These are phyloP conservation scores for Komagataella populi DNA, from an alignment of 805 yeast genomes.

Conservation along the genomic window DNA sequence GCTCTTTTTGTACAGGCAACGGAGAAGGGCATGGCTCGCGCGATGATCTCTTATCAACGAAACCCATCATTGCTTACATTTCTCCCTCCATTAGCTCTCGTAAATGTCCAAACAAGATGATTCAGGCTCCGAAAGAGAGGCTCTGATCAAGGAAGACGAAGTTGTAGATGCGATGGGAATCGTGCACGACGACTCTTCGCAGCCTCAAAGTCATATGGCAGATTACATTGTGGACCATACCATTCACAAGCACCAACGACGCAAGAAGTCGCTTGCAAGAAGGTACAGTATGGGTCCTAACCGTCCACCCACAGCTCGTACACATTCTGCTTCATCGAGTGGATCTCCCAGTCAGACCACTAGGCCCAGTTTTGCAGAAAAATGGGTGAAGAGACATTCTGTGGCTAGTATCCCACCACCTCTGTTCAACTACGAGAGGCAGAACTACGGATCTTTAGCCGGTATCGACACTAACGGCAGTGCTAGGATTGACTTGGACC, in stretches of 20 bases:
- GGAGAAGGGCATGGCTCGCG: not conserved
- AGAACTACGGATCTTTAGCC: not conserved
- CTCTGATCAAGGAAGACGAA: conserved; percentile 3
- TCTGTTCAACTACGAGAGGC: not conserved
- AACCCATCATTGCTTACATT: not conserved
- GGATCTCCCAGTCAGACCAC: conserved; percentile 3
- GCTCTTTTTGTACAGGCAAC: not conserved
- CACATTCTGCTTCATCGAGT: not conserved
- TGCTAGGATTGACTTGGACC: conserved; percentile 3
- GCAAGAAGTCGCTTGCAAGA: not conserved
- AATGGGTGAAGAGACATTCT: conserved; percentile 12
- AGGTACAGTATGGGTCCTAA: not conserved
- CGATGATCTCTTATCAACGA: not conserved
- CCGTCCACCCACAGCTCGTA: not conserved
- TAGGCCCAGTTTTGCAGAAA: conserved; percentile 13
- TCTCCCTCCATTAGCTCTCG: not conserved
- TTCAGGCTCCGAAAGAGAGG: not conserved
- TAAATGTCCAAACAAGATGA: not conserved
- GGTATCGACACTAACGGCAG: not conserved
- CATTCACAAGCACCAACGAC: not conserved
- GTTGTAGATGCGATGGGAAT: conserved; percentile 7
- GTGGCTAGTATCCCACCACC: not conserved
- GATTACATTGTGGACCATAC: not conserved
- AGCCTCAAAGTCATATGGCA: not conserved
- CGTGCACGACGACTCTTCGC: conserved; percentile 3